Base-by-base conservation (phyloP, 768 basidiomycete species). In the Auriscalpium vulgare region DNA sequence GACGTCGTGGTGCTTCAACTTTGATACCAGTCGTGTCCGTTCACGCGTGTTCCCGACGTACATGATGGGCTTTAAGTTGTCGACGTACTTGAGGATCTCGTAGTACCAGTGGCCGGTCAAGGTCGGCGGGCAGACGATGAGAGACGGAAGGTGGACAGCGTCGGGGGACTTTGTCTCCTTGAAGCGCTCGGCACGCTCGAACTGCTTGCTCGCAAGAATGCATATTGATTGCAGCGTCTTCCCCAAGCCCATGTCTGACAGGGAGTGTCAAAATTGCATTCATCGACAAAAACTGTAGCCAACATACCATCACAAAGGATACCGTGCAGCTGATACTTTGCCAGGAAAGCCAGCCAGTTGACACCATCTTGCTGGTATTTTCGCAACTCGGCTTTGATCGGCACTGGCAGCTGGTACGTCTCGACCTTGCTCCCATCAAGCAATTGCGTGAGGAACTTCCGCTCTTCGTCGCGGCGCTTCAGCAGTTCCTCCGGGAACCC, bases 71-170 rank as follows among this genome's bases (percentile, higher is more conserved):
- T 79, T 80, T 51, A 98, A 77, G 63, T 86, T 88, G 48, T 88
- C 87, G 3, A 86, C 79, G 63, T 98, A 99, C 66, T 97, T 98
- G 49, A 86, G 76, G 57, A 98, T 88, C 73, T 99, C 97, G 70
- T 98, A 95, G 69, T 92, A 94, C 97, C 97, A 99, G 68, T 99
- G 97, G 10, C 97, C 95, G 2, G 93, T 97, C 51, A 99, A 81
- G 1, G 97, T 99, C 4, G 97, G 95, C 0, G 97, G 97, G 64
- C 97, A 99, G 54, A 98, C 74, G 61, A 99, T 95, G 29, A 99
- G 78, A 4, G 95, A 97, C 0, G 97, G 94, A 35, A 98, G 76
- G 69, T 91, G 94, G 19, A 88, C 79, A 17, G 87, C 74, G 65
- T 94, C 91, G 0, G 87, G 79, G 0, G 86, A 85, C 40, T 80